These are phyloP conservation scores for Yamadazyma philogaea DNA, from an alignment of 805 yeast species.

Conservation along the genomic window DNA sequence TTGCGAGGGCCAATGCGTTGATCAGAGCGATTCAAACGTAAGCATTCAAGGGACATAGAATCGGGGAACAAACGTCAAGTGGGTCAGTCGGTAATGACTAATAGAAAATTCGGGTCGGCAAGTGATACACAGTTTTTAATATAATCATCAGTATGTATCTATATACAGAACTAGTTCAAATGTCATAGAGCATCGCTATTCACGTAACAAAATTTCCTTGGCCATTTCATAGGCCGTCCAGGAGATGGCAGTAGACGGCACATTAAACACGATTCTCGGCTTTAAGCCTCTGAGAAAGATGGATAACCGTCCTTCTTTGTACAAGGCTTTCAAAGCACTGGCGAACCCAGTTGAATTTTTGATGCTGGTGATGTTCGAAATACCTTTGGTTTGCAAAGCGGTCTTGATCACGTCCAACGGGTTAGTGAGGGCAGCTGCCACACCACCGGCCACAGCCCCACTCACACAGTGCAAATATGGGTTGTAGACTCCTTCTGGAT, in stretches of 20 bases:
- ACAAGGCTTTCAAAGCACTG: constrained; percentile 69
- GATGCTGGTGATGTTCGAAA: constrained; percentile 45
- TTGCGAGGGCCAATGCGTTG: constrained; percentile 27
- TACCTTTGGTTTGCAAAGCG: constrained; percentile 77
- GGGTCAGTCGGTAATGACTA: too few species aligned
- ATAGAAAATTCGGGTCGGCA: too few species aligned
- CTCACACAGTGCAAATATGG: constrained; percentile 89
- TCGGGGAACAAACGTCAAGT: not conserved
- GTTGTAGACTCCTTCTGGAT: constrained; percentile 76
- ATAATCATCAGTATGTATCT: constrained; percentile 9
- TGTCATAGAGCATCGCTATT: not conserved
- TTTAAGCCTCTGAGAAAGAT: constrained; percentile 84
- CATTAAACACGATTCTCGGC: constrained; percentile 88
- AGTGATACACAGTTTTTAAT: not conserved
- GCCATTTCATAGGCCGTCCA: constrained; percentile 99
- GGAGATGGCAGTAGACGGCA: constrained; percentile 94
- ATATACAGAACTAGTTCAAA: constrained; percentile 6
- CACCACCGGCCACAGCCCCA: constrained; percentile 92
- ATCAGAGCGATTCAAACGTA: constrained; percentile 22
- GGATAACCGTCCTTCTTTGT: constrained; percentile 51
- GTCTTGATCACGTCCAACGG: constrained; percentile 95
- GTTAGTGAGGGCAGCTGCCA: constrained; percentile 91
- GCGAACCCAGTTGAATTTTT: constrained; percentile 61
- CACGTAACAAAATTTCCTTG: constrained; percentile 56
- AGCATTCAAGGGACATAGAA: not conserved